phyloP scores from a whole-genome alignment of 2,329 filamentous ascomycete species.

The Bipolaris sorokiniana region DNA sequence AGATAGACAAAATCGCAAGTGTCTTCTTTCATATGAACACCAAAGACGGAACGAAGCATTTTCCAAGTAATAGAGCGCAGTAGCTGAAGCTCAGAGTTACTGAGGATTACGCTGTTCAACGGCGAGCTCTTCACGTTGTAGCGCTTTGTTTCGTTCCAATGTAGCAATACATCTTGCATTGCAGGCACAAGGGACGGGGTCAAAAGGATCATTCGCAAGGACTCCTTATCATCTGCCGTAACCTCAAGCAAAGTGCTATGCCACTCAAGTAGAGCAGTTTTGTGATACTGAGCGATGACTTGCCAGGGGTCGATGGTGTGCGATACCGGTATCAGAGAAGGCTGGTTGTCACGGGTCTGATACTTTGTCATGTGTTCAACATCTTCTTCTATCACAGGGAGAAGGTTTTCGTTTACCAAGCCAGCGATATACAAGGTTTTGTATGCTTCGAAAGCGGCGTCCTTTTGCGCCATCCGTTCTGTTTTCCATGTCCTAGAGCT shows the following conservation, averaged over 20 bases:
- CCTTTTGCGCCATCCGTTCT: constrained; percentile 75
- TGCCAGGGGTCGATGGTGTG: constrained; percentile 43
- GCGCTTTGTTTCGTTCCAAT: constrained; percentile 41
- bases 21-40: constrained; percentile 26
- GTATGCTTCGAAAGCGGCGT: constrained; percentile 85
- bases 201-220: constrained; percentile 32
- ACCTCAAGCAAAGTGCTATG: constrained; percentile 30
- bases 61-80: constrained; percentile 35
- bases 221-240: constrained; percentile 12
- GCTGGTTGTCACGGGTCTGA: constrained; percentile 32
- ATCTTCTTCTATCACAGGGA: constrained; percentile 62
- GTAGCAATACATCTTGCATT: constrained; percentile 28
- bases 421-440: constrained; percentile 70
- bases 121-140: constrained; percentile 28
- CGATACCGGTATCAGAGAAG: constrained; percentile 34
- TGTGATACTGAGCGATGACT: constrained; percentile 19
- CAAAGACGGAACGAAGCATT: constrained; percentile 34
- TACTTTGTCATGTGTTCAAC: constrained; percentile 30
- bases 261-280: constrained; percentile 23
- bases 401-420: constrained; percentile 76
- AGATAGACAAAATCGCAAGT: constrained; percentile 41
- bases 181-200: constrained; percentile 29
- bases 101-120: constrained; percentile 16
- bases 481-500: constrained; percentile 68
- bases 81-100: constrained; percentile 21